Evolutionary conservation across 441 rosid genomes (phyloP), one percentile per base, ranked within the genome.

Genomic region (Mallotus repandus): DNA sequence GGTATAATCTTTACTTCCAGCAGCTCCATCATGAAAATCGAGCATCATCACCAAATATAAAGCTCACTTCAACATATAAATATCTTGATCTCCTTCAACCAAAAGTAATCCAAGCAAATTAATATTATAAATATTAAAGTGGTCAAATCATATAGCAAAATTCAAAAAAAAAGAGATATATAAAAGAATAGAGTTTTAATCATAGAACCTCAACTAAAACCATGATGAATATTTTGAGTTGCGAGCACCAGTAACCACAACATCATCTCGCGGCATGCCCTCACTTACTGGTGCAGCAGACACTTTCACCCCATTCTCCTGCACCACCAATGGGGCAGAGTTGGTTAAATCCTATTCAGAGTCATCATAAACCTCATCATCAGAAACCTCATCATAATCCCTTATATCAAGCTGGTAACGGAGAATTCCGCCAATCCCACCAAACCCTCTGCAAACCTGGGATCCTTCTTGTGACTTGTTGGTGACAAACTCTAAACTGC

Each of bases 401-500:
- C 91, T 84, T 88, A 91, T 82, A 79, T 93, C 96, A 19, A 93
- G 85, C 82, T 88, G 93, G 84, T 93, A 93, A 45, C 97, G 86
- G 59, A 93, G 93, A 75, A 93, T 83, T 45, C 98, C 97, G 43
- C 98, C 98, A 67, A 91, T 89, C 63, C 96, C 97, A 4, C 98
- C 98, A 80, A 93, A 93, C 5, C 98, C 98, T 73, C 98, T 78
- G 79, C 91, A 93, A 74, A 93, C 89, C 76, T 89, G 95, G 38
- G 98, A 93, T 13, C 95, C 98, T 76, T 93, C 95, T 74, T 93
- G 92, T 4, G 98, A 93, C 64, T 91, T 89, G 78, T 92, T 90
- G 56, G 97, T 93, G 66, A 93, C 93, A 68, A 93, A 89, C 74
- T 93, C 92, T 7, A 91, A 94, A 0, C 84, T 76, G 81, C 97